phyloP scores from a whole-genome alignment of 2,329 filamentous ascomycete genomes.

The Alternaria hordeiaustralica region DNA sequence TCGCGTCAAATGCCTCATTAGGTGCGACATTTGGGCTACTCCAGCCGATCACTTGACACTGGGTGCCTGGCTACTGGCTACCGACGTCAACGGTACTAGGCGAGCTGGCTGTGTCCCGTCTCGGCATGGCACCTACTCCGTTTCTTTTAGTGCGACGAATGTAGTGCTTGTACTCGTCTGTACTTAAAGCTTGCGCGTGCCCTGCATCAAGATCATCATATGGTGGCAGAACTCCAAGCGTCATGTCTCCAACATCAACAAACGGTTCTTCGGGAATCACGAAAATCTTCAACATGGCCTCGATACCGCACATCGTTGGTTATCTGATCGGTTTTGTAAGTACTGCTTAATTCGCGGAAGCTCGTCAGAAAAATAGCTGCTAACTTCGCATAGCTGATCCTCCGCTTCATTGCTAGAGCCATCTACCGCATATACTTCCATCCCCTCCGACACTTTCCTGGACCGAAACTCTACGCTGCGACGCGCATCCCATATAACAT shows the following conservation, averaged over 20 bases:
- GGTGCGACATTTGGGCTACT: not conserved
- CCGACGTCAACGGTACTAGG: slow-evolving; percentile 1
- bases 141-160: not conserved
- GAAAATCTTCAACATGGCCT: slow-evolving; percentile 1
- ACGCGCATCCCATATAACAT: slow-evolving; percentile 44
- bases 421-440: slow-evolving; percentile 50
- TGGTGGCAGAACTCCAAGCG: not conserved
- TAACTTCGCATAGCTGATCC: slow-evolving; percentile 16
- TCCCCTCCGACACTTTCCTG: slow-evolving; percentile 49
- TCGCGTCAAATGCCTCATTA: not conserved
- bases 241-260: slow-evolving; percentile 9
- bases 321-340: slow-evolving; percentile 10
- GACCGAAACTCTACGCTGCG: slow-evolving; percentile 47
- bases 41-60: not conserved
- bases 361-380: not conserved
- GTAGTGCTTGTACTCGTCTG: not conserved
- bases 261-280: not conserved
- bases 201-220: not conserved
- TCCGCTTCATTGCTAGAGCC: slow-evolving; percentile 24
- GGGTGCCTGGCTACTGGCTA: not conserved
- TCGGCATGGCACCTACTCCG: not conserved
- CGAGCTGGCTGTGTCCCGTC: not conserved
- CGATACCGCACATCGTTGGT: slow-evolving; percentile 5
- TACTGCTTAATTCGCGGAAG: not conserved
- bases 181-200: slow-evolving; percentile 1